Percentiles rank a stretch among this genome's conserved stretches.
These are phyloP conservation scores for Kodamaea derodonti DNA, from an alignment of 1,139 yeast genomes.

Conservation along the genomic window DNA sequence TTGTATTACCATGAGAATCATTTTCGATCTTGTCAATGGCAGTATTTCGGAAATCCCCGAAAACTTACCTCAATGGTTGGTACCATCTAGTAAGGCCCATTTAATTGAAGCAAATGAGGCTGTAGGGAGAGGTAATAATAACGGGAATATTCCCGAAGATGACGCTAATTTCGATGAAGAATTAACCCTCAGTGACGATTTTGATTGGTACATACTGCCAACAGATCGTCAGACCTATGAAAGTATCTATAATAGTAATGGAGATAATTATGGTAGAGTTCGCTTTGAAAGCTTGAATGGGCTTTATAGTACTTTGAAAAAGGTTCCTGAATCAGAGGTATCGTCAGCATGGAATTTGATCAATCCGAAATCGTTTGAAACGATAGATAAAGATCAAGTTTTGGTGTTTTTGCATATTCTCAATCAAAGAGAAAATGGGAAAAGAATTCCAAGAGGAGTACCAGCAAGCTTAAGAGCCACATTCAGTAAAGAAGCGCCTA, in stretches of 20 bases:
- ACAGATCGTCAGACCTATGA: conserved; percentile 77
- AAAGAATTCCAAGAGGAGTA: conserved; percentile 84
- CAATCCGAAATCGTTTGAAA: conserved; percentile 80
- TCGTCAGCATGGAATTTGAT: conserved; percentile 93
- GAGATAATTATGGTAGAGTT: conserved; percentile 82
- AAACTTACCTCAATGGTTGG: conserved; percentile 81
- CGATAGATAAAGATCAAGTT: conserved; percentile 91
- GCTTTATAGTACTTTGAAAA: conserved; percentile 62
- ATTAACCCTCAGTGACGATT: conserved; percentile 56
- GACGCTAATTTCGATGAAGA: conserved; percentile 44
- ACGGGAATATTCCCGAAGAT: conserved; percentile 25
- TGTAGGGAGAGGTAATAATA: conserved; percentile 26
- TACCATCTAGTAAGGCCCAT: conserved; percentile 85
- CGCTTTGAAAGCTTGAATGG: conserved; percentile 67
- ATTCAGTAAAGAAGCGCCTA: conserved; percentile 80
- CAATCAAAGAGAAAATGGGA: conserved; percentile 85
- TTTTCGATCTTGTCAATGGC: conserved; percentile 86
- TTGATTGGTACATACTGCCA: conserved; percentile 97
- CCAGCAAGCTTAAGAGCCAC: conserved; percentile 94
- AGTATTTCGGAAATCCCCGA: conserved; percentile 60
- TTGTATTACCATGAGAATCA: conserved; percentile 93
- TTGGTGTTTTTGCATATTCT: conserved; percentile 85
- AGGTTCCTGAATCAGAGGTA: conserved; percentile 82
- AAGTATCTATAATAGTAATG: conserved; percentile 66
- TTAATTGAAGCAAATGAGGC: conserved; percentile 79